These are phyloP conservation scores for Podochytrium sp. DNA, from an alignment of 192 early-diverging fungal species.

Conservation along the genomic window DNA sequence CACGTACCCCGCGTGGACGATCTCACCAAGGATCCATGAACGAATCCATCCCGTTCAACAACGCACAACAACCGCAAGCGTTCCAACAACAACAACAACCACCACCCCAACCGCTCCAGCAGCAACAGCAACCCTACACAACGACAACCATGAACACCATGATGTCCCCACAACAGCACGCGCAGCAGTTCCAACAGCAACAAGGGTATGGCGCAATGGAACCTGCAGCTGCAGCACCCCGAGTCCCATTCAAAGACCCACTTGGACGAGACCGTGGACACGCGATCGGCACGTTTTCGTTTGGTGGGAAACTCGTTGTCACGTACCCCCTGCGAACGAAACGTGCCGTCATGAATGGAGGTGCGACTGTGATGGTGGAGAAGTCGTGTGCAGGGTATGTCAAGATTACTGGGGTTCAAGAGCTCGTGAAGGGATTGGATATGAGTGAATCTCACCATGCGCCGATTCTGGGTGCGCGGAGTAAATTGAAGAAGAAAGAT, in stretches of 20 bases:
- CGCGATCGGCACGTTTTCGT: constrained; percentile 43
- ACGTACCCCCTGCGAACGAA: constrained; percentile 36
- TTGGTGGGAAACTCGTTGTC: constrained; percentile 43
- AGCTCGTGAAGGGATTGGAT: not conserved
- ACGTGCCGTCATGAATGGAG: constrained; percentile 37
- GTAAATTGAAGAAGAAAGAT: constrained; percentile 52
- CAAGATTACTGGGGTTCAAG: not conserved
- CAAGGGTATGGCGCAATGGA: not conserved
- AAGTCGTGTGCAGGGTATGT: constrained; percentile 42
- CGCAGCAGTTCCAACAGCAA: not conserved
- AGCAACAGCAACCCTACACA: not conserved
- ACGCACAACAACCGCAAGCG: not conserved
- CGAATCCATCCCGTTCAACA: too few relatives aligned
- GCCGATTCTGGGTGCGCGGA: constrained; percentile 39
- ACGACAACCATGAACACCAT: too few relatives aligned
- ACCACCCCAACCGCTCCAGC: not conserved
- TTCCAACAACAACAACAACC: not conserved
- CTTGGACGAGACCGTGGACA: constrained; percentile 47
- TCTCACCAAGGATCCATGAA: too few relatives aligned
- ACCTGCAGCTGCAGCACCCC: not conserved
- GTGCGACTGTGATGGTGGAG: constrained; percentile 33
- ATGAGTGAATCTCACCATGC: not conserved
- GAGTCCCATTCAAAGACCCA: constrained; percentile 38
- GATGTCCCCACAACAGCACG: not conserved
- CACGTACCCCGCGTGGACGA: too few relatives aligned